A percentile compares a stretch with the other conserved stretches of the same genome.
Conservation (phyloP, 2,329 filamentous ascomycete species). For the Fusarium sterilihyphosum region DNA sequence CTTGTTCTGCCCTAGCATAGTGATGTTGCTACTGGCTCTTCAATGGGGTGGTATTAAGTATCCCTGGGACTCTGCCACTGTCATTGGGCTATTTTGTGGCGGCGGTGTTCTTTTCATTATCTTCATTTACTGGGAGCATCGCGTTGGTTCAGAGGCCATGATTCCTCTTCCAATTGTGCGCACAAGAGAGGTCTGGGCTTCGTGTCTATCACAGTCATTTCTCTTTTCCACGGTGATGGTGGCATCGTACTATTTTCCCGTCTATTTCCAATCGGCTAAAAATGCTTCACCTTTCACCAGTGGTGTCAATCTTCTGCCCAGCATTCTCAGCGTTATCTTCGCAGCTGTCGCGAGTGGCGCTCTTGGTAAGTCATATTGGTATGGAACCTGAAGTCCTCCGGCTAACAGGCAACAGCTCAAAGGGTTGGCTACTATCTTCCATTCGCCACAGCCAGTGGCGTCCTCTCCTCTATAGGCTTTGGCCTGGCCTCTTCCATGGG, state of each 20-base stretch:
- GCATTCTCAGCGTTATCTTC: slow-evolving; percentile 40
- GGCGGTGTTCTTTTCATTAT: slow-evolving; percentile 50
- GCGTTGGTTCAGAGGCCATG: slow-evolving; percentile 59
- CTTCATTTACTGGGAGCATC: slow-evolving; percentile 59
- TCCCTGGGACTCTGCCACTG: slow-evolving; percentile 55
- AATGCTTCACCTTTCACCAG: slow-evolving; percentile 43
- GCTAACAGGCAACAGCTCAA: slow-evolving; percentile 31
- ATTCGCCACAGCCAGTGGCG: slow-evolving; percentile 50
- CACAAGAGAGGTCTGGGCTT: slow-evolving; percentile 55
- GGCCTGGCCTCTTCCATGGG: slow-evolving; percentile 56
- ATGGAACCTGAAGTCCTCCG: too few relatives aligned
- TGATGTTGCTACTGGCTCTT: slow-evolving; percentile 62
- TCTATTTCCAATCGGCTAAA: slow-evolving; percentile 63
- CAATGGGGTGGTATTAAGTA: slow-evolving; percentile 61
- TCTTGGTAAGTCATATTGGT: slow-evolving; percentile 19
- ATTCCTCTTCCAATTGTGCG: slow-evolving; percentile 57
- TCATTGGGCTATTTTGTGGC: slow-evolving; percentile 59
- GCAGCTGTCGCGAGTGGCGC: slow-evolving; percentile 37
- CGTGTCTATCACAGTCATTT: slow-evolving; percentile 53
- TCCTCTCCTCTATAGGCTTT: slow-evolving; percentile 47
- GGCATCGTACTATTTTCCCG: slow-evolving; percentile 58
- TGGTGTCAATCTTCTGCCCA: slow-evolving; percentile 45
- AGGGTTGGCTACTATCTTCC: slow-evolving; percentile 56
- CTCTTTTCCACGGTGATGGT: slow-evolving; percentile 57
- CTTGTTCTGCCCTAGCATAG: slow-evolving; percentile 57